Evolutionary conservation across 2,329 filamentous ascomycete species (phyloP), one percentile per base, ranked within the genome.

Genomic region (Neophaeococcomyces aloes): DNA sequence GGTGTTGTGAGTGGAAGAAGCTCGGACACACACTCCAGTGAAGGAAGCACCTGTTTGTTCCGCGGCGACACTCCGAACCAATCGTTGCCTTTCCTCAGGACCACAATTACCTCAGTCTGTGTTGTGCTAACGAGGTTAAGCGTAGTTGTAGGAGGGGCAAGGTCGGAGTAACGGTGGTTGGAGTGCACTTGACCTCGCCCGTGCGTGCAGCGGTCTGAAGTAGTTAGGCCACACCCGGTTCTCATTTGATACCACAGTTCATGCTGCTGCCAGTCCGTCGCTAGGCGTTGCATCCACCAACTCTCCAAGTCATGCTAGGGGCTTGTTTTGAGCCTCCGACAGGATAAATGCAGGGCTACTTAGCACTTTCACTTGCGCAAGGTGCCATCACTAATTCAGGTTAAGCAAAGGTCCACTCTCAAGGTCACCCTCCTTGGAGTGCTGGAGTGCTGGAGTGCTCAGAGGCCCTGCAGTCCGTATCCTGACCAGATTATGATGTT

Each of bases 401-500:
- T 10, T n/a, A 27, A 39, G 37, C 17, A 15, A 10, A 27, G 30
- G 15, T 23, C 39, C 30, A 35, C 31, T 35, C 17, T 7, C 11
- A 42, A 27, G 27, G 39, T 30, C 21, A 25, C 39, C 30, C n/a
- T 10, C 23, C 30, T n/a, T n/a, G n/a, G n/a, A n/a, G n/a, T n/a
- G n/a, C n/a, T n/a, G n/a, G n/a, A n/a, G n/a, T n/a, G n/a, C n/a
- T n/a, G n/a, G n/a, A n/a, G n/a, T n/a, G n/a, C n/a, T 35, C 11
- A 31, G 30, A 42, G 25, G 10, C 31, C 31, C 39, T 42, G 39
- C 30, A 35, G 30, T 41, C 30, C n/a, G n/a, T 34, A 25, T 27
- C 38, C 17, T 19, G 13, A 25, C 3, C 17, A 13, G 27, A 19
- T 23, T 38, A 39, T 39, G 30, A 42, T 42, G 39, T 34, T 42